These are phyloP conservation scores for Daldinia childiae DNA, from an alignment of 495 filamentous ascomycete genomes.

Conservation along the genomic window DNA sequence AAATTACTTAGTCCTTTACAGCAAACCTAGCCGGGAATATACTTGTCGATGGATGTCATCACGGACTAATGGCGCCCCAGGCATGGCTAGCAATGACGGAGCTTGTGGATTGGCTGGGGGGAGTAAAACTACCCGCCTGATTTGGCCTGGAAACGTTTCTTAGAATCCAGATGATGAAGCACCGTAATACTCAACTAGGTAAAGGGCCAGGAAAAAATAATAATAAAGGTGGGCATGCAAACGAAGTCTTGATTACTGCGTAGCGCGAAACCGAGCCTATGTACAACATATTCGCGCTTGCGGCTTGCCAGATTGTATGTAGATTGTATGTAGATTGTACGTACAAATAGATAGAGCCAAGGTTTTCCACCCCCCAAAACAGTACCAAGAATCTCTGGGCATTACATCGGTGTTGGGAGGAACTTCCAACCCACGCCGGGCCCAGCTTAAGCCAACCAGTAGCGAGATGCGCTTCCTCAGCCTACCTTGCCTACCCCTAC, in stretches of 20 bases:
- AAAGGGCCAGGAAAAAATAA: constrained; percentile 39
- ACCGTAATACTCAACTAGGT: constrained; percentile 45
- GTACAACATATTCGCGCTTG: constrained; percentile 42
- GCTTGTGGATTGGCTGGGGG: constrained; percentile 42
- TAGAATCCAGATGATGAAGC: constrained; percentile 42
- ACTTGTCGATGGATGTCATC: constrained; percentile 45
- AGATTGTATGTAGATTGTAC: constrained; percentile 16
- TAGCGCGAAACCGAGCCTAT: constrained; percentile 25
- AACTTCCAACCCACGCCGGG: constrained; percentile 36
- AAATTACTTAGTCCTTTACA: constrained; percentile 41
- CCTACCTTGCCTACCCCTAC: constrained; percentile 30
- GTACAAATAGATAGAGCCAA: constrained; percentile 6
- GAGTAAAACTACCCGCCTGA: constrained; percentile 33
- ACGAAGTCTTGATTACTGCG: constrained; percentile 39
- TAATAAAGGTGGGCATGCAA: constrained; percentile 43
- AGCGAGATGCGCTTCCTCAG: constrained; percentile 35
- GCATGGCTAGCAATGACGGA: constrained; percentile 43
- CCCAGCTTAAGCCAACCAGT: constrained; percentile 19
- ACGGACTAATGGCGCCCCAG: constrained; percentile 44
- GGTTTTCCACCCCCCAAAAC: constrained; percentile 4
- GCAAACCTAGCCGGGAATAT: constrained; percentile 47
- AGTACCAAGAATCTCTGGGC: constrained; percentile 45
- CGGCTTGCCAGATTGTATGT: constrained; percentile 33
- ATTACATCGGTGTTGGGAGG: constrained; percentile 44
- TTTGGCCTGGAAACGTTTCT: constrained; percentile 36